A percentile compares a stretch with the other conserved stretches of the same genome.
These are phyloP conservation scores for Pythium dissimile DNA, from an alignment of 352 stramenopile genomes.

Conservation along the genomic window DNA sequence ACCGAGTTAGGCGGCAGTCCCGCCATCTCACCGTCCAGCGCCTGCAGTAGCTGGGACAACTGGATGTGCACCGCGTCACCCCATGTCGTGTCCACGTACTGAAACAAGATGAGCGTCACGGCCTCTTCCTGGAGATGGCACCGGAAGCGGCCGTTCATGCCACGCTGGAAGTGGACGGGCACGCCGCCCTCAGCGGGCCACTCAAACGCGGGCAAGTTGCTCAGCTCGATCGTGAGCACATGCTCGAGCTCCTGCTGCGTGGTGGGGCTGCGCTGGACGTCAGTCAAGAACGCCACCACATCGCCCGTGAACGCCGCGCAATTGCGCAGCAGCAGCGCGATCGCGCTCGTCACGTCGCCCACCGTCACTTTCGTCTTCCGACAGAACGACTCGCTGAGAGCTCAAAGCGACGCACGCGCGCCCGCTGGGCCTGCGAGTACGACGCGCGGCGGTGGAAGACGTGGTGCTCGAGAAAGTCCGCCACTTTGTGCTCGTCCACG, in stretches of 20 bases:
- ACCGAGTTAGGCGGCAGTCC: not conserved
- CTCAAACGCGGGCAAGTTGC: constrained; percentile 36
- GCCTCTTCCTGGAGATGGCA: constrained; percentile 41
- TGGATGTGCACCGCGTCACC: constrained; percentile 22
- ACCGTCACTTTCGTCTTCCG: constrained; percentile 17
- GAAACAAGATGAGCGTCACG: constrained; percentile 43
- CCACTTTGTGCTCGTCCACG: constrained; percentile 32
- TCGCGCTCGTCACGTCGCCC: constrained; percentile 24
- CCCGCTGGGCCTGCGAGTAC: constrained; percentile 24
- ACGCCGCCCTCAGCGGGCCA: constrained; percentile 37
- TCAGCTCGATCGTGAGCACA: constrained; percentile 46
- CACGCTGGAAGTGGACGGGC: constrained; percentile 32
- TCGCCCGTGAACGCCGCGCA: constrained; percentile 30
- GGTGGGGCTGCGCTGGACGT: constrained; percentile 28
- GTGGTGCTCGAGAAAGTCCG: constrained; percentile 28
- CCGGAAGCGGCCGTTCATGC: constrained; percentile 44
- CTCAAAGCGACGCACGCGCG: constrained; percentile 21
- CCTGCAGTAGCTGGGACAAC: constrained; percentile 21
- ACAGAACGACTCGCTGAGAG: constrained; percentile 29
- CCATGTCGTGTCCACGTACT: constrained; percentile 41
- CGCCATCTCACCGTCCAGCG: not conserved
- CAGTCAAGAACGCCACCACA: constrained; percentile 31
- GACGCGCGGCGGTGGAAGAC: constrained; percentile 30
- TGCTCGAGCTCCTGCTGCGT: constrained; percentile 39
- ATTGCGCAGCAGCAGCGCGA: constrained; percentile 29